Evolutionary conservation across 257 asterid species (phyloP), one percentile per base, ranked within the genome.

Genomic region (Penstemon newberryi): DNA sequence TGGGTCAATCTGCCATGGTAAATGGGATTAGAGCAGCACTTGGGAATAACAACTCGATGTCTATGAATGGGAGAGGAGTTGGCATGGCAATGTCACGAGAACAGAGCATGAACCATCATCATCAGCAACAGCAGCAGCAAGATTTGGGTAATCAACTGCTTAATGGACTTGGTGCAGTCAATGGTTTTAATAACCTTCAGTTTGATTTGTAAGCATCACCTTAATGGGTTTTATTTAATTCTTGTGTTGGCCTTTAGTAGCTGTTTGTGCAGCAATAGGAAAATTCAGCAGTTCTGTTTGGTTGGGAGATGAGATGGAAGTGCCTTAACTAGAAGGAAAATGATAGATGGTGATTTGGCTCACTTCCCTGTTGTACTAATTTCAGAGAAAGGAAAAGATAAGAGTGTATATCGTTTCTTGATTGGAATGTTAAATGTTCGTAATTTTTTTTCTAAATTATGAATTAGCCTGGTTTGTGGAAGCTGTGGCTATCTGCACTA

Each of bases 151-250:
- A 79, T 78, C 96, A 85, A 56, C 71, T 84, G 77, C 86, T 85
- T 51, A 79, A 77, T 70, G 90, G 96, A 52, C 81, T 87, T 45
- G 97, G 95, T 71, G 87, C 95, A 15, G 90, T 80, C 49, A 85
- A 88, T 54, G 95, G 96, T 56, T 93, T 76, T 43, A 90, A 84
- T 73, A 84, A 85, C 80, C 94, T 90, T 79, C 99, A 87, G 60
- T 93, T 87, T 65, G 96, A 93, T 71, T 93, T 95, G 96, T 85
- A 93, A 72, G 12, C 84, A 10, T 93, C 99, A 65, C 92, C 95
- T 1, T 88, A 77, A 84, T 64, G 60, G 36, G 38, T 41, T n/a
- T 11, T 39, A 25, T 25, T 25, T 25, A 0, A 25, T 25, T 25
- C 33, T 25, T 25, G 33, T 25, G 33, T 25, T 25, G 33, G 33